Evolutionary conservation across 495 filamentous ascomycete species (phyloP).

Genomic region (Margaritispora aquatica): DNA sequence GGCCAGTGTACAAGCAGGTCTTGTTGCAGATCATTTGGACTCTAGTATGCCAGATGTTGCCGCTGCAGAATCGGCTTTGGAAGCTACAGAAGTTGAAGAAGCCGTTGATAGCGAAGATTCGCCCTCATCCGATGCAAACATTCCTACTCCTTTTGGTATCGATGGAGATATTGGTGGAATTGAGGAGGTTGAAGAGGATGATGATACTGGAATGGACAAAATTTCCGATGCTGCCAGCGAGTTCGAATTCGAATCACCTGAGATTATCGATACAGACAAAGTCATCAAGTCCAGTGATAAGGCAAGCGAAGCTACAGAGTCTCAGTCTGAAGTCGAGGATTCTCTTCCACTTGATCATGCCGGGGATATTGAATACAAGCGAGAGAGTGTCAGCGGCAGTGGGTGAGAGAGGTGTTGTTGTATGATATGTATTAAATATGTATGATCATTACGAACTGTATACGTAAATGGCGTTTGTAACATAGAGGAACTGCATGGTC

Average conservation of each 20-base stretch:
- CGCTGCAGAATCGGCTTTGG: not conserved
- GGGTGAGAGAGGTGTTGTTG: not conserved
- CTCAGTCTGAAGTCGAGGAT: not conserved
- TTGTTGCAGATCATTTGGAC: too few species aligned
- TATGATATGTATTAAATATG: not conserved
- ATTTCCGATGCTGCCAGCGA: too few species aligned
- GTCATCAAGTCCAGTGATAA: too few species aligned
- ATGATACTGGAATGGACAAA: too few species aligned
- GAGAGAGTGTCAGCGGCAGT: not conserved
- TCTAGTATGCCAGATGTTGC: too few species aligned
- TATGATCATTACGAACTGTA: not conserved
- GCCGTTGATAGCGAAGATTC: not conserved
- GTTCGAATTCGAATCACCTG: too few species aligned
- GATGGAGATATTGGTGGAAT: not conserved
- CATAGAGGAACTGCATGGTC: too few species aligned
- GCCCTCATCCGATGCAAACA: not conserved
- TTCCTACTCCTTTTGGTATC: not conserved
- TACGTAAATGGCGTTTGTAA: not conserved
- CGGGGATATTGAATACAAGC: not conserved
- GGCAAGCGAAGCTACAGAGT: too few species aligned
- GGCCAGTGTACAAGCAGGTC: too few species aligned
- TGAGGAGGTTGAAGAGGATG: not conserved
- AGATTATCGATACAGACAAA: too few species aligned
- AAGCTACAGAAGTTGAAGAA: not conserved
- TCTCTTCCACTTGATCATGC: not conserved